Conservation (phyloP, 1,284 basidiomycete species). For the Pseudozyma thailandica region DNA sequence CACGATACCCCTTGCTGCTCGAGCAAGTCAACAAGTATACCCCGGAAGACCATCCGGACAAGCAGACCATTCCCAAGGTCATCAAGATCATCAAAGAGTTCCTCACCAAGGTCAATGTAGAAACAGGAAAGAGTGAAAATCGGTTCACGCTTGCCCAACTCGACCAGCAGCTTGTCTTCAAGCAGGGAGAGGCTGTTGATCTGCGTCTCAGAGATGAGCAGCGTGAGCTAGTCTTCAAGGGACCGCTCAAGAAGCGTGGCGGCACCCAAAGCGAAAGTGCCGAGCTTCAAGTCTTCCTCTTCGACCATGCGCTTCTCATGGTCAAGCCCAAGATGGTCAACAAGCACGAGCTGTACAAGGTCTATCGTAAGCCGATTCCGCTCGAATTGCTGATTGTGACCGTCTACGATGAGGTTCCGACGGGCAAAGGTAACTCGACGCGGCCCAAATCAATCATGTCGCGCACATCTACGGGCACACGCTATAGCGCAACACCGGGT, state of each 20-base stretch:
- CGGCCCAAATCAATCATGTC: constrained; percentile 71
- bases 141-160: constrained; percentile 90
- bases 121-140: constrained; percentile 91
- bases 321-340: constrained; percentile 87
- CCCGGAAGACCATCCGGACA: constrained; percentile 88
- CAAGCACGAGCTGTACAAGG: constrained; percentile 91
- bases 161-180: constrained; percentile 86
- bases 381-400: constrained; percentile 89
- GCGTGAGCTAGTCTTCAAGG: constrained; percentile 92
- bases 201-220: constrained; percentile 85
- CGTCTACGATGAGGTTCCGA: constrained; percentile 77
- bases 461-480: constrained; percentile 69
- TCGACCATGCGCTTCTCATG: constrained; percentile 96
- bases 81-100: constrained; percentile 84
- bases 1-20: constrained; percentile 91
- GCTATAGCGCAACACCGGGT: constrained; percentile 61
- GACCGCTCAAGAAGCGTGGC: constrained; percentile 89
- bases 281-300: constrained; percentile 91
- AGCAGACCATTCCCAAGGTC: constrained; percentile 80
- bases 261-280: constrained; percentile 77
- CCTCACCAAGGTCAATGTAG: constrained; percentile 86
- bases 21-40: constrained; percentile 95
- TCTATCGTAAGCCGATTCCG: constrained; percentile 96
- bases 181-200: constrained; percentile 85
- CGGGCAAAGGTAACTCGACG: constrained; percentile 60